Base-by-base conservation (phyloP, 352 stramenopile genomes). In the Globisporangium lucens region DNA sequence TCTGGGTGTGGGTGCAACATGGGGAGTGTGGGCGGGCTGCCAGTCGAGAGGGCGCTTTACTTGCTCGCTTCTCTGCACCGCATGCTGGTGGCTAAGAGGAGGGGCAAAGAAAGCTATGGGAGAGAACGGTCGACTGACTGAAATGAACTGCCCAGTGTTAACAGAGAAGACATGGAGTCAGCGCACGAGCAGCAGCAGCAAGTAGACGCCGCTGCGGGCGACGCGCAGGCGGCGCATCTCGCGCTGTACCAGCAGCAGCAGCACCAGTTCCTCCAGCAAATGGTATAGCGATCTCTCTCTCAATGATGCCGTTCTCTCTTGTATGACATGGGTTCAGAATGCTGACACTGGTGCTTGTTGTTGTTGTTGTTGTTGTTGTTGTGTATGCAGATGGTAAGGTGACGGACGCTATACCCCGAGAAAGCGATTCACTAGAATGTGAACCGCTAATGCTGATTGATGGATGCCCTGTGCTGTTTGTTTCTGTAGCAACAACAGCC, bases 241-340 rank as follows among this genome's bases (percentile, higher is more conserved):
- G 85, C 85, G 63, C 72, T 91, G 36, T 91, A 93, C 74, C 85
- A 93, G 71, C 75, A 81, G 41, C 85, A 93, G 73, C 84, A 92
- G 71, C 73, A 90, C 52, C 85, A 93, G 70, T 88, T 89, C 46
- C 77, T 93, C 17, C 82, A 91, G 70, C 85, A 93, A 85, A 85
- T 93, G 76, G 84, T 93, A 63, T 33, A 5, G 30, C 61, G 75
- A 66, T 47, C 24, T 33, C 27, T 15, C 2, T 59, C 53, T 59
- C 29, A 10, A 2, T 27, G 10, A 4, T 15, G 66, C 36, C 22
- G 20, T 27, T 22, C 5, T 35, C 27, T 58, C 15, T 12, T 12
- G 5, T 38, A 27, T 57, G 10, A 20, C 35, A 22, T 57, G 22
- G 22, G 22, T 29, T 33, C 4, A 10, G 3, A 17, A 38, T 58